Base-by-base conservation (phyloP, 1,284 basidiomycete genomes). In the Apiotrichum sp. region DNA sequence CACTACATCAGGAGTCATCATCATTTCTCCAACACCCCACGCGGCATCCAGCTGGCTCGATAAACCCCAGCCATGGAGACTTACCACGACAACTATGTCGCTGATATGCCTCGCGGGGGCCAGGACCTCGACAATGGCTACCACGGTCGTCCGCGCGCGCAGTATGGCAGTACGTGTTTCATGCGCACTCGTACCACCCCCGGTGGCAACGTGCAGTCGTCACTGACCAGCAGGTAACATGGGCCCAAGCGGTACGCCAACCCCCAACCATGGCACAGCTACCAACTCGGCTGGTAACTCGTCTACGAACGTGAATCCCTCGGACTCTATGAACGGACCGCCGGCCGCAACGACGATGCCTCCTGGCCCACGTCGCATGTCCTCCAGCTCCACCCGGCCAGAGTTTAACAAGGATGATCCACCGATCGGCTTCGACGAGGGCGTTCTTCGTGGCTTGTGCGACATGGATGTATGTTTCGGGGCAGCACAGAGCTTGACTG, bases 371-470 rank as follows among this genome's bases (percentile, higher is more conserved):
- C 50, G 58, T n/a, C 55, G 55, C n/a, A 53, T 55, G 56, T 61
- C 59, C 6, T 38, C 56, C 4, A 53, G 53, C 47, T 58, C 56
- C 6, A 40, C 50, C 6, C 57, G 57, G 40, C 22, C 49, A 4
- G 57, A 58, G 10, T 47, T 44, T 41, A 67, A 67, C 46, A 67
- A 68, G 47, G 71, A 72, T 11, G 76, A 74, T 50, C 16, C 31
- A 9, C 89, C 92, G 54, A 83, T 87, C 13, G 87, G 78, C 55
- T 97, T 98, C 65, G 95, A 98, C 68, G 95, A 98, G 78, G 89
- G 86, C 66, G 82, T 95, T 16, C 77, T 98, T 56, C 80, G 92
- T 60, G 85, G 87, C 9, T 77, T 98, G 47, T 97, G 93, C 72
- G 92, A 97, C 56, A 79, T 95, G 65, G 93, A 98, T 74, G 93